Evolutionary conservation across 768 basidiomycete genomes (phyloP).

Genomic region (Termitomyces sp.): DNA sequence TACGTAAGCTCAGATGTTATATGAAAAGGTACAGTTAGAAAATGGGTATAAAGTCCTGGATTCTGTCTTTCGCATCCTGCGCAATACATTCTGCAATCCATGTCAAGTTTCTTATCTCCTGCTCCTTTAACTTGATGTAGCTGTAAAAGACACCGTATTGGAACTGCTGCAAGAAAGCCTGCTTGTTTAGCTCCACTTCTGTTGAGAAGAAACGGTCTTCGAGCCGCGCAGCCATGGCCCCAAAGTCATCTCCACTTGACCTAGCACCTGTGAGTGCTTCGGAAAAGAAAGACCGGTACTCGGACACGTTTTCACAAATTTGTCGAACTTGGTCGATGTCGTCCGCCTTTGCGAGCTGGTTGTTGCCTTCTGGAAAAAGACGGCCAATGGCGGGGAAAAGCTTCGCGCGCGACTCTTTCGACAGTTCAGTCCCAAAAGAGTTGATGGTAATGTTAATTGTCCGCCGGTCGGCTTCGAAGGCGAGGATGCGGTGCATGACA

Average conservation of each 20-base stretch:
- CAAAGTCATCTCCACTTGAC: slow-evolving; percentile 33
- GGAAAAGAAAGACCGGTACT: slow-evolving; percentile 89
- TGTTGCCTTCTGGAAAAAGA: slow-evolving; percentile 94
- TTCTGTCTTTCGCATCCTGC: slow-evolving; percentile 92
- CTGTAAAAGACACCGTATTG: slow-evolving; percentile 91
- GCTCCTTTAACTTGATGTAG: slow-evolving; percentile 90
- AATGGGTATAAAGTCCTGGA: slow-evolving; percentile 91
- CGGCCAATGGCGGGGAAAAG: slow-evolving; percentile 93
- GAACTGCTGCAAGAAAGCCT: slow-evolving; percentile 94
- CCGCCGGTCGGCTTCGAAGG: slow-evolving; percentile 95
- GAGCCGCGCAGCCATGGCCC: slow-evolving; percentile 52
- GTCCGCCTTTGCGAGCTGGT: slow-evolving; percentile 87
- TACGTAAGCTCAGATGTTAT: neutral
- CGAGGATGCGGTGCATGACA: slow-evolving; percentile 86
- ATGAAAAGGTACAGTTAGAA: slow-evolving; percentile 47
- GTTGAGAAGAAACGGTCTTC: slow-evolving; percentile 94
- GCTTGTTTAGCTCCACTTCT: slow-evolving; percentile 93
- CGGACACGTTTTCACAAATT: slow-evolving; percentile 81
- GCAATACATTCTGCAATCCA: slow-evolving; percentile 99
- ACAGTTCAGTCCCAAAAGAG: slow-evolving; percentile 92
- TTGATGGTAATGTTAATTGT: slow-evolving; percentile 99
- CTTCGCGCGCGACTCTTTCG: slow-evolving; percentile 91
- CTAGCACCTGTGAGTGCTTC: slow-evolving; percentile 26
- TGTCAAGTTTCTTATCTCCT: slow-evolving; percentile 83
- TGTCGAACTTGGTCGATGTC: slow-evolving; percentile 90